Base-by-base conservation (phyloP, 768 basidiomycete species). In the Tulasnella sp. region DNA sequence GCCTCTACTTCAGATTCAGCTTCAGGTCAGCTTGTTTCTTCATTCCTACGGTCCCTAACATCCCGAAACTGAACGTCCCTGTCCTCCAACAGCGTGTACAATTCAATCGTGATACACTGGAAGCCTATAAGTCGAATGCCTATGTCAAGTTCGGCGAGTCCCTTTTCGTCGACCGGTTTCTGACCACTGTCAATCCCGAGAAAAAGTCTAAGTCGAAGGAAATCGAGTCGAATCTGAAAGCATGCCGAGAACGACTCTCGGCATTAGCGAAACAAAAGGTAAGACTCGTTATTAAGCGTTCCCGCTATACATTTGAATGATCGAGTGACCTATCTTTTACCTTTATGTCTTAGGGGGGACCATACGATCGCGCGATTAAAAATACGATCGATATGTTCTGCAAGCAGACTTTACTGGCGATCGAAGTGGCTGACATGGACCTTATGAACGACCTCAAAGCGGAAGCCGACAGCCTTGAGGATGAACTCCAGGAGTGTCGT, bases 101-200 rank as follows among this genome's bases (percentile, higher is more conserved):
- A 77, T 98, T 92, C 73, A 91, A 98, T 68, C 81, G 91, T 8
- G 85, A 90, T 64, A 91, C 87, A 0, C 77, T 90, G 57, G 87
- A 92, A 63, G 84, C 92, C 15, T 92, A 88, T 75, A 99, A 99
- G 70, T 92, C 89, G 4, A 94, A 99, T 67, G 92, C 91, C 2
- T 94, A 92, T 69, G 85, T 99, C 63, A 87, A 84, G 66, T 96
- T 94, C 67, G 82, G 78, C 17, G 87, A 92, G 70, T 86, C 81
- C 9, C 76, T 99, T 12, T 84, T 80, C 67, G 82, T 98, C 80
- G 92, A 96, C 70, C 84, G 96, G 12, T 99, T 93, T 74, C 74
- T 94, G 67, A 85, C 89, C 61, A 79, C 75, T 49, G 85, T 82
- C 2, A 78, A 87, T 65, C 75, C 79, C 0, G 74, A 76, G 61